Evolutionary conservation across 495 filamentous ascomycete species (phyloP).

Genomic region (Neurospora tetraspora): DNA sequence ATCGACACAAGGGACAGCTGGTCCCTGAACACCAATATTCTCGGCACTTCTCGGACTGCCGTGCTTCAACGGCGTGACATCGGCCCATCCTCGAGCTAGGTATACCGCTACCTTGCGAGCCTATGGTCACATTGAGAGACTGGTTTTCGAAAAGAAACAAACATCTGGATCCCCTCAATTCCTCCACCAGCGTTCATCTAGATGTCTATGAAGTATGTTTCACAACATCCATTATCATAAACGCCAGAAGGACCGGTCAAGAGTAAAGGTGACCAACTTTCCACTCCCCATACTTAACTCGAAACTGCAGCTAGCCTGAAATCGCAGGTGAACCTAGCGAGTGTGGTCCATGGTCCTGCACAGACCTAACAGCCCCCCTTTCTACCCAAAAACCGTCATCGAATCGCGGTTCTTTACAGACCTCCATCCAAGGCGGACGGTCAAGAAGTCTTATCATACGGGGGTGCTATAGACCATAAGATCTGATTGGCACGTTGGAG

Average conservation of each 20-base stretch:
- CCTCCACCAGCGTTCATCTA: constrained; percentile 1
- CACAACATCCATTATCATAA: constrained; percentile 1
- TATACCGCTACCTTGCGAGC: not conserved
- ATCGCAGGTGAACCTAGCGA: not conserved
- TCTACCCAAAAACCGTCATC: not conserved
- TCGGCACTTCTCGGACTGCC: not conserved
- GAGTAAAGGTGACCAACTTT: not conserved
- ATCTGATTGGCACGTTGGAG: not conserved
- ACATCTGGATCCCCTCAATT: not conserved
- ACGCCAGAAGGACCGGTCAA: not conserved
- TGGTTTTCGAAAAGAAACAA: not conserved
- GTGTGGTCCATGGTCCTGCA: constrained; percentile 1
- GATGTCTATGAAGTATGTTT: not conserved
- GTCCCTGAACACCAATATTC: not conserved
- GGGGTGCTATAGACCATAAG: not conserved
- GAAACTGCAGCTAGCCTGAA: not conserved
- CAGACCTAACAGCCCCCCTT: constrained; percentile 1
- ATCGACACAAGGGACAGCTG: not conserved
- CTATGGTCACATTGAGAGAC: not conserved
- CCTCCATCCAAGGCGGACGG: constrained; percentile 8
- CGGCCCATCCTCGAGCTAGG: constrained; percentile 4
- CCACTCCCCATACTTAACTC: constrained; percentile 1
- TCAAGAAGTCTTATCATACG: constrained; percentile 9
- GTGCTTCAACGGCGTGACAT: constrained; percentile 21
- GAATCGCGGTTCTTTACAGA: constrained; percentile 6